A percentile compares a stretch with the other conserved stretches of the same genome.
These are phyloP conservation scores for Endocalyx cinctus DNA, from an alignment of 2,329 filamentous ascomycete species.

Conservation along the genomic window DNA sequence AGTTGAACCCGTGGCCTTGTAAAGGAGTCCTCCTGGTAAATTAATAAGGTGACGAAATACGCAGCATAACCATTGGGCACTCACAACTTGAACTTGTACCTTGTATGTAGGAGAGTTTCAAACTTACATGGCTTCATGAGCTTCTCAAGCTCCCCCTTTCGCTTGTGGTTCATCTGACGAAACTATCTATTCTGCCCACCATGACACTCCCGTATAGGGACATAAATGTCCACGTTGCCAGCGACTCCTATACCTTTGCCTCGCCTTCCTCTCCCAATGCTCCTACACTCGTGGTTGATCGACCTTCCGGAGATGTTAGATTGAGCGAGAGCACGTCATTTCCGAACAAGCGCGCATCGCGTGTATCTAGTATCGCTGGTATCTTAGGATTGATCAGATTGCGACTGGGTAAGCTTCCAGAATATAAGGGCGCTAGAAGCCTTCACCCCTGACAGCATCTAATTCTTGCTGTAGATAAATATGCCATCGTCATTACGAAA, in stretches of 20 bases:
- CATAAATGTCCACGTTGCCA: conserved; percentile 91
- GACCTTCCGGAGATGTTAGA: conserved; percentile 85
- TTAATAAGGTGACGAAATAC: no score
- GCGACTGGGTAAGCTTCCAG: conserved; percentile 73
- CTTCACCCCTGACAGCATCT: no score
- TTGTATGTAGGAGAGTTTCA: no score
- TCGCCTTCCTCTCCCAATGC: conserved; percentile 91
- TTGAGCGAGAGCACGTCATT: conserved; percentile 75
- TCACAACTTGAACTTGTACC: no score
- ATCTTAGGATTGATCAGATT: conserved; percentile 93
- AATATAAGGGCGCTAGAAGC: no score
- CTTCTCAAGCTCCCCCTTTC: no score
- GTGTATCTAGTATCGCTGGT: conserved; percentile 87
- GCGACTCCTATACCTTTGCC: conserved; percentile 91
- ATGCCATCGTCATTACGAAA: conserved; percentile 95
- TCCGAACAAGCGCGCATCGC: conserved; percentile 64
- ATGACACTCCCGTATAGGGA: conserved; percentile 73
- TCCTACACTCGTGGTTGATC: conserved; percentile 81
- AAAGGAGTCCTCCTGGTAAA: no score
- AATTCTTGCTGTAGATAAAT: conserved; percentile 84
- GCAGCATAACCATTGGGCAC: no score
- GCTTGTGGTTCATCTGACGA: no score
- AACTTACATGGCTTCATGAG: no score
- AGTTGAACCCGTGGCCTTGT: no score
- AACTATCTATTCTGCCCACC: conserved; percentile 18